Percentiles rank a stretch among this genome's conserved stretches.
phyloP scores from a whole-genome alignment of 495 filamentous ascomycete species.

The Amphirosellinia nigrospora region DNA sequence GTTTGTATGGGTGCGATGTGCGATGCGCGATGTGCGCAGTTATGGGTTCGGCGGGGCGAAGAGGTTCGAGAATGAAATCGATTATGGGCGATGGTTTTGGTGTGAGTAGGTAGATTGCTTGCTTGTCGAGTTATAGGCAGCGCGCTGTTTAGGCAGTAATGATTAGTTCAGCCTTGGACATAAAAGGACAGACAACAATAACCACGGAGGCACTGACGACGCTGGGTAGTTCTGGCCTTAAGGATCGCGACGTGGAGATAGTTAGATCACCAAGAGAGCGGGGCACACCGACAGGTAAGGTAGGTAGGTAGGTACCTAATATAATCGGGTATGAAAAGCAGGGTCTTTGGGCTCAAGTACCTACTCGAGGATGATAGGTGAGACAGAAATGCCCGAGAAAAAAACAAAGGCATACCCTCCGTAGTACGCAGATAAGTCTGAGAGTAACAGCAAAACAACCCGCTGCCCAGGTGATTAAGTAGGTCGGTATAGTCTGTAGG shows the following conservation, averaged over 20 bases:
- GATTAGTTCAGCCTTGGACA: not conserved
- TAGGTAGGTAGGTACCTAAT: too few species aligned
- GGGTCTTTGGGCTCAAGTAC: not conserved
- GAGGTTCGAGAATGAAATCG: constrained; percentile 2
- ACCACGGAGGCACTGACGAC: not conserved
- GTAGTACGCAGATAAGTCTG: too few species aligned
- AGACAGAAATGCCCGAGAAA: not conserved
- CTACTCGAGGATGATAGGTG: not conserved
- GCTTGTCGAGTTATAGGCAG: not conserved
- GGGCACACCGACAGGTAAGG: constrained; percentile 11
- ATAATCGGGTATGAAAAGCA: not conserved
- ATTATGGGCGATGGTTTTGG: not conserved
- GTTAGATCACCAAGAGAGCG: constrained; percentile 3
- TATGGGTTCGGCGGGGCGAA: not conserved
- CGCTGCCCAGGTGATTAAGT: too few species aligned
- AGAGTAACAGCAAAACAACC: not conserved
- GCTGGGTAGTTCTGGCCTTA: constrained; percentile 3
- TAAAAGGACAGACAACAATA: constrained; percentile 21
- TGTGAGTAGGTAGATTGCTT: too few species aligned
- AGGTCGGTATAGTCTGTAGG: too few species aligned
- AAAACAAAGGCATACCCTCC: too few species aligned
- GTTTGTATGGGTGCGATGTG: not conserved
- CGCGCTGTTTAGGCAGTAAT: constrained; percentile 12
- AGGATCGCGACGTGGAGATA: constrained; percentile 21
- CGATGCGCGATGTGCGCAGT: not conserved